Evolutionary conservation across 306 rosid species (phyloP).

Genomic region (Prunus armeniaca): DNA sequence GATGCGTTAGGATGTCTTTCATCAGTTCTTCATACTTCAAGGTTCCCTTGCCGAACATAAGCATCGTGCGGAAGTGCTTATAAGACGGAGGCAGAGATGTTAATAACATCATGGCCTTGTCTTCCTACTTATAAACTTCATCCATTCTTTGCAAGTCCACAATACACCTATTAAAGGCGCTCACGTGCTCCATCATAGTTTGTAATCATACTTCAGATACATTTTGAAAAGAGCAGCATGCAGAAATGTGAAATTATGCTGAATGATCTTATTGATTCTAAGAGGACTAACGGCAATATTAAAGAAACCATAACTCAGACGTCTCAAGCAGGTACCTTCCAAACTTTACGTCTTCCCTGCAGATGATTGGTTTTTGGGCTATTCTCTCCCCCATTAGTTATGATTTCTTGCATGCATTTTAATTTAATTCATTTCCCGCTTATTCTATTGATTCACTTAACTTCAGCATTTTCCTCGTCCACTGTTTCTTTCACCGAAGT

Average conservation of each 20-base stretch:
- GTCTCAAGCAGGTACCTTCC: slow-evolving; percentile 48
- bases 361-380: slow-evolving; percentile 5
- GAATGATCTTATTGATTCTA: slow-evolving; percentile 85
- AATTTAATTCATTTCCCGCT: too few relatives aligned
- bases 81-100: too few relatives aligned
- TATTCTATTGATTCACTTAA: neutral
- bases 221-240: slow-evolving; percentile 94
- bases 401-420: neutral
- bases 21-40: too few relatives aligned
- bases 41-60: too few relatives aligned
- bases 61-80: too few relatives aligned
- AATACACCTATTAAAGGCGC: too few relatives aligned
- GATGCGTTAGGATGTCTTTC: too few relatives aligned
- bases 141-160: too few relatives aligned
- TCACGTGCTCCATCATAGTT: too few relatives aligned
- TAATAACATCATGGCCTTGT: too few relatives aligned
- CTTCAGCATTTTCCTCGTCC: neutral
- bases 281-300: slow-evolving; percentile 70
- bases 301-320: slow-evolving; percentile 74
- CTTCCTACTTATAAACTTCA: too few relatives aligned
- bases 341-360: neutral
- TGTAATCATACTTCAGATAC: slow-evolving; percentile 56
- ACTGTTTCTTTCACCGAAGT: neutral
- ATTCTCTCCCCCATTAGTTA: neutral
- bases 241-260: slow-evolving; percentile 98